Evolutionary conservation across 345 rosid species (phyloP).

Genomic region (Lumnitzera littorea): DNA sequence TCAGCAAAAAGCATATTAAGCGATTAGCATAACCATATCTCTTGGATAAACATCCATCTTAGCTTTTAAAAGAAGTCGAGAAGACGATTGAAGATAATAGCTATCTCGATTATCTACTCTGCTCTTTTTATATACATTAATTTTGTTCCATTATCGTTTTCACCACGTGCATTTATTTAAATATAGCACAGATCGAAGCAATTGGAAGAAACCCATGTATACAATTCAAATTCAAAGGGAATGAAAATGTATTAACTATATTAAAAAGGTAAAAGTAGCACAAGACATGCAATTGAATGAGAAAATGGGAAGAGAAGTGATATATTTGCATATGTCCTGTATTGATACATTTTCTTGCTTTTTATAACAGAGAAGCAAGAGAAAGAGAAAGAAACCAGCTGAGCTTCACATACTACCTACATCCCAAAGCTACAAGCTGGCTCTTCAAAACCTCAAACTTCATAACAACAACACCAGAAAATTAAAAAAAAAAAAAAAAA

Average conservation of each 20-base stretch:
- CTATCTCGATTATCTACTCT: no score
- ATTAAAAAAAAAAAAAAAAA: slow-evolving; percentile 3
- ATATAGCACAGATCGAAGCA: no score
- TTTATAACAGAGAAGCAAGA: slow-evolving; percentile 3
- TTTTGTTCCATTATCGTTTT: no score
- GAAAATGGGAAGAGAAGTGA: not conserved
- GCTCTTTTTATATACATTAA: no score
- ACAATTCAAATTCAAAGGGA: no score
- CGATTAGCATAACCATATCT: no score
- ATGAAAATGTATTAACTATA: not conserved
- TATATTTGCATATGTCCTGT: not conserved
- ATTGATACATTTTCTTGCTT: not conserved
- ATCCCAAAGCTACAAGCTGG: slow-evolving; percentile 48
- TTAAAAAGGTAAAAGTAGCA: no score
- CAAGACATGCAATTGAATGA: not conserved
- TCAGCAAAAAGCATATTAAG: no score
- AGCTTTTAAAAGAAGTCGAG: no score
- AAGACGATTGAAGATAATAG: no score
- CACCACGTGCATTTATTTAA: no score
- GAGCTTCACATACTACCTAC: slow-evolving; percentile 37
- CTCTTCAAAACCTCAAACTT: slow-evolving; percentile 6
- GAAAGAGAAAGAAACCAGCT: slow-evolving; percentile 31
- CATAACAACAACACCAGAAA: not conserved
- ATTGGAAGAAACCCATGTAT: not conserved
- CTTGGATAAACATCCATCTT: no score